These are phyloP conservation scores for Cardamine occulta DNA, from an alignment of 345 rosid species.

Conservation along the genomic window DNA sequence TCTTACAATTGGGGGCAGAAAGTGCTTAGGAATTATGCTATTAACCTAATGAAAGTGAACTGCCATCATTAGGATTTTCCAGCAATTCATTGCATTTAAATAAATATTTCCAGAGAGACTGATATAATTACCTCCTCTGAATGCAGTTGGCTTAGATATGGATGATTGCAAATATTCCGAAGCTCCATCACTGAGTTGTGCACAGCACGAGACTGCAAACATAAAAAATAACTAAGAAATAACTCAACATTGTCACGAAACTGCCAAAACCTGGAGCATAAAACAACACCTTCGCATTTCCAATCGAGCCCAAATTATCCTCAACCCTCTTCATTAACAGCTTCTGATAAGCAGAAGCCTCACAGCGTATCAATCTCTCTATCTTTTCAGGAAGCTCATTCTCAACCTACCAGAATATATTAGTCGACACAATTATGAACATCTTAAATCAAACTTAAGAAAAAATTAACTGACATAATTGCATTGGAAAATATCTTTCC, in stretches of 20 bases:
- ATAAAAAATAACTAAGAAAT: conserved; percentile 44
- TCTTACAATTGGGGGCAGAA: conserved; percentile 75
- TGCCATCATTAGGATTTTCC: neutral
- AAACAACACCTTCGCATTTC: conserved; percentile 78
- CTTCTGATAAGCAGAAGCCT: conserved; percentile 95
- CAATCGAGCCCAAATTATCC: conserved; percentile 88
- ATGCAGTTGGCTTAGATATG: conserved; percentile 78
- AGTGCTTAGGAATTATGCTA: conserved; percentile 63
- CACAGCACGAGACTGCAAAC: conserved; percentile 74
- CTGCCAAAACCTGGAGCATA: neutral
- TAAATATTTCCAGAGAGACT: conserved; percentile 59
- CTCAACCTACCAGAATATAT: conserved; percentile 65
- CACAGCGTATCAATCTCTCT: conserved; percentile 86
- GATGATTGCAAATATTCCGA: conserved; percentile 93
- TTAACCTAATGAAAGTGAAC: conserved; percentile 57
- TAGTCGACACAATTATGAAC: conserved; percentile 55
- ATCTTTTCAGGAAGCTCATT: conserved; percentile 89
- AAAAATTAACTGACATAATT: conserved; percentile 1
- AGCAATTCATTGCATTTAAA: neutral
- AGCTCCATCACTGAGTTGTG: conserved; percentile 98
- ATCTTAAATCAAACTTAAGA: neutral
- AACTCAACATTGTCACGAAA: conserved; percentile 19
- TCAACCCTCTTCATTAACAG: conserved; percentile 94
- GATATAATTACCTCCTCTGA: conserved; percentile 85
- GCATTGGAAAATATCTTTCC: neutral